These are phyloP conservation scores for Persicaria tinctoria DNA, from an alignment of 148 eudicot genomes.

Conservation along the genomic window DNA sequence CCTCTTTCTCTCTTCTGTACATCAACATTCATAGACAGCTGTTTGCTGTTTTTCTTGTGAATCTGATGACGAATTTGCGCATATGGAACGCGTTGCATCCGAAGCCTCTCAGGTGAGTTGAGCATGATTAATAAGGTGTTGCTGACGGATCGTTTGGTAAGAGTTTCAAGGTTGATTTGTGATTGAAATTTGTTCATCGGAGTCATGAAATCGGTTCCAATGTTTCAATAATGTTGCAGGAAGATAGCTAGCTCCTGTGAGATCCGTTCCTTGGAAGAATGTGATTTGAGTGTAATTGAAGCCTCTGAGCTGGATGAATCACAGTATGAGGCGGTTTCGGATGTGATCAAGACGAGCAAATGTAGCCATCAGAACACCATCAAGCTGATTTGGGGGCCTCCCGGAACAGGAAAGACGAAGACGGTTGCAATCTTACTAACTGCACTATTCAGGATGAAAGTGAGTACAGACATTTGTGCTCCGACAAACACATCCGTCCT, in stretches of 20 bases:
- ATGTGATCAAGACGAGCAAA: neutral
- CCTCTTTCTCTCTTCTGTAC: too few species aligned
- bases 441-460: conserved; percentile 25
- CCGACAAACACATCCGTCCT: conserved; percentile 53
- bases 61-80: too few species aligned
- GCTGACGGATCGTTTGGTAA: conserved; percentile 20
- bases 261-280: conserved; percentile 4
- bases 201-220: too few species aligned
- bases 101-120: conserved; percentile 24
- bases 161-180: neutral
- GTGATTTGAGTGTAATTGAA: neutral
- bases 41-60: too few species aligned
- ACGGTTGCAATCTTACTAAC: conserved; percentile 26
- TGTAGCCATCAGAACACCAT: neutral
- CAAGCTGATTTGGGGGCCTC: neutral
- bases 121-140: conserved; percentile 21
- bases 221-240: neutral
- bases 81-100: conserved; percentile 16
- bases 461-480: conserved; percentile 43
- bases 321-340: neutral
- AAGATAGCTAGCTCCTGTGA: conserved; percentile 4
- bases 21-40: neutral
- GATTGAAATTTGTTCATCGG: neutral
- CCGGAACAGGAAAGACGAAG: neutral
- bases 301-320: neutral